Percentiles rank a stretch among this genome's conserved stretches.
Conservation (phyloP, 208 protist species). For the Tritrichomonas foetus region DNA sequence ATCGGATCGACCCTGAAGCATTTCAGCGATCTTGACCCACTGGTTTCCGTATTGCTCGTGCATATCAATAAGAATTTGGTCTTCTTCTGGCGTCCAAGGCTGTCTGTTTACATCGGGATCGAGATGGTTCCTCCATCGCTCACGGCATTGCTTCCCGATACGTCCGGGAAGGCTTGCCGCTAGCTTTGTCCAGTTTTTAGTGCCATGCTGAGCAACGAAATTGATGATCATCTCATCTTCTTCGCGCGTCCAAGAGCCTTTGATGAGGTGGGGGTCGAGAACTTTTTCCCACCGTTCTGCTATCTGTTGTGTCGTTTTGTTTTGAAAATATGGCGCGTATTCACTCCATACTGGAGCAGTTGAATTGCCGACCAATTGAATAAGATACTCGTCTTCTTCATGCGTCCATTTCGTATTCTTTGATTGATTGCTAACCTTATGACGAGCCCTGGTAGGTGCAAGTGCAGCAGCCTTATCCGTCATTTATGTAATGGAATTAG, state of each 20-base stretch:
- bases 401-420: constrained; percentile 22
- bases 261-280: neutral
- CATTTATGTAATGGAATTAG: neutral
- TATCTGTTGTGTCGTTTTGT: neutral
- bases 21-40: constrained; percentile 57
- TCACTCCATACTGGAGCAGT: neutral
- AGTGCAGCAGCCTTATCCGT: neutral
- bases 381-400: constrained; percentile 19
- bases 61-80: constrained; percentile 51
- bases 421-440: constrained; percentile 34
- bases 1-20: constrained; percentile 56
- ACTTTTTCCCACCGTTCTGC: constrained; percentile 34
- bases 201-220: constrained; percentile 47
- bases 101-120: constrained; percentile 54
- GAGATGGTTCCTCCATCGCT: constrained; percentile 60
- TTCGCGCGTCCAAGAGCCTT: constrained; percentile 37
- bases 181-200: constrained; percentile 55
- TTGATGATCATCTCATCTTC: constrained; percentile 54
- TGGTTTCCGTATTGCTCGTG: constrained; percentile 52
- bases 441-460: neutral
- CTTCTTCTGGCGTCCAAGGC: constrained; percentile 56
- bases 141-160: constrained; percentile 59
- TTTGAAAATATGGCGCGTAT: neutral
- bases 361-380: neutral
- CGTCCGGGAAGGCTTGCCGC: constrained; percentile 45